phyloP scores from a whole-genome alignment of 768 basidiomycete genomes.

The Suillus subaureus region DNA sequence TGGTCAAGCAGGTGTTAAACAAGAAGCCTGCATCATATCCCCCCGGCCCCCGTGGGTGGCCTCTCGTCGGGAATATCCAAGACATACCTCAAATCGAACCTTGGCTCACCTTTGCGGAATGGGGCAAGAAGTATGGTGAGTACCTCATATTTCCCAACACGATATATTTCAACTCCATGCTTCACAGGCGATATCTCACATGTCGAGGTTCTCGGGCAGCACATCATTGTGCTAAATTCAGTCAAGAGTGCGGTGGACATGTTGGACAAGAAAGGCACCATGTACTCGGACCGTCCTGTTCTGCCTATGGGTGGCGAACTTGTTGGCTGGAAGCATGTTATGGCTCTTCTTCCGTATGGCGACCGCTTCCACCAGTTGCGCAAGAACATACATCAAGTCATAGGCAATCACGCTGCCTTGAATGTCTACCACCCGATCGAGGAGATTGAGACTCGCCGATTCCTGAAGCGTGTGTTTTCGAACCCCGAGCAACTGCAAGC shows the following conservation, averaged over 20 bases:
- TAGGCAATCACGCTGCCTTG: conserved; percentile 43
- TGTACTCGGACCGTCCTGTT: conserved; percentile 67
- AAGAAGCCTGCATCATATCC: too few relatives aligned
- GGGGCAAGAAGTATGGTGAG: too few relatives aligned
- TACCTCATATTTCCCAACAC: too few relatives aligned
- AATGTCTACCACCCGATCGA: conserved; percentile 13
- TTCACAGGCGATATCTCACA: conserved; percentile 59
- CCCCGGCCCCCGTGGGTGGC: too few relatives aligned
- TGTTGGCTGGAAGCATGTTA: conserved; percentile 33
- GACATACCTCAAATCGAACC: too few relatives aligned
- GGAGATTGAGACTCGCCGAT: too few relatives aligned
- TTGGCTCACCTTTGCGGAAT: too few relatives aligned
- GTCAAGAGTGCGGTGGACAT: conserved; percentile 52
- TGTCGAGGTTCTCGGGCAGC: conserved; percentile 59
- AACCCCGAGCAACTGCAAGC: too few relatives aligned
- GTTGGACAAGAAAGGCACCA: conserved; percentile 65
- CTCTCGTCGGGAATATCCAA: too few relatives aligned
- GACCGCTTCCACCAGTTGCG: conserved; percentile 45
- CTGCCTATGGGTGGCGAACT: conserved; percentile 42
- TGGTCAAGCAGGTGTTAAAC: too few relatives aligned
- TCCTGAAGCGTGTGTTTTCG: too few relatives aligned
- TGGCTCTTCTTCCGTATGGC: conserved; percentile 42
- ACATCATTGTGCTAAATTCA: conserved; percentile 57
- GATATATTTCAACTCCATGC: too few relatives aligned
- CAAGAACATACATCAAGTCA: conserved; percentile 39